Conservation (phyloP, 2,329 filamentous ascomycete genomes). For the Xenoacremonium recifei region DNA sequence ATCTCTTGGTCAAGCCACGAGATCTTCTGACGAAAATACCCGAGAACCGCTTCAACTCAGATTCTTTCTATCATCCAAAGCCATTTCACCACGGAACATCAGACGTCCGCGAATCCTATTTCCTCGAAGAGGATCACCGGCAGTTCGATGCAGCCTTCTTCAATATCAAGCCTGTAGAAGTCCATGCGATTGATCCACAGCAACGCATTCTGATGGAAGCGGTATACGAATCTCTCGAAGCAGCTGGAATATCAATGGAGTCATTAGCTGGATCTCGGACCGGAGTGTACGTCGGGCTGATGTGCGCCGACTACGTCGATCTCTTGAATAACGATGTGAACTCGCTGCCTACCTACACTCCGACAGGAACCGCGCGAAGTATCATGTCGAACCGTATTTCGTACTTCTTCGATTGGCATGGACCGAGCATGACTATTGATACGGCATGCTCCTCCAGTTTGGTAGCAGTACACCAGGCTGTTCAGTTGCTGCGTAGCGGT, state of each 20-base stretch:
- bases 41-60: slow-evolving; percentile 21
- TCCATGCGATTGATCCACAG: slow-evolving; percentile 27
- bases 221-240: slow-evolving; percentile 28
- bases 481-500: slow-evolving; percentile 30
- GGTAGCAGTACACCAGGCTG: slow-evolving; percentile 37
- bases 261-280: slow-evolving; percentile 1
- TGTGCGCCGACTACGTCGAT: slow-evolving; percentile 27
- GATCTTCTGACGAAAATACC: slow-evolving; percentile 32
- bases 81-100: slow-evolving; percentile 28
- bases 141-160: slow-evolving; percentile 25
- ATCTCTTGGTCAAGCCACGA: slow-evolving; percentile 27
- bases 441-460: slow-evolving; percentile 41
- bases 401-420: slow-evolving; percentile 40
- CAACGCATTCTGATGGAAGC: slow-evolving; percentile 30
- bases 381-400: slow-evolving; percentile 39
- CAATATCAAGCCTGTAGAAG: slow-evolving; percentile 21
- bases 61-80: slow-evolving; percentile 26
- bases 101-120: slow-evolving; percentile 6
- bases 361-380: slow-evolving; percentile 28
- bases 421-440: slow-evolving; percentile 39
- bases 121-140: slow-evolving; percentile 4
- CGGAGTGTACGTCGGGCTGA: slow-evolving; percentile 20
- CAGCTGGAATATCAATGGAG: slow-evolving; percentile 7
- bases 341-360: slow-evolving; percentile 26
- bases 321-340: slow-evolving; percentile 24